phyloP scores from a whole-genome alignment of 202 grass and related monocot species.

The Setaria viridis region DNA sequence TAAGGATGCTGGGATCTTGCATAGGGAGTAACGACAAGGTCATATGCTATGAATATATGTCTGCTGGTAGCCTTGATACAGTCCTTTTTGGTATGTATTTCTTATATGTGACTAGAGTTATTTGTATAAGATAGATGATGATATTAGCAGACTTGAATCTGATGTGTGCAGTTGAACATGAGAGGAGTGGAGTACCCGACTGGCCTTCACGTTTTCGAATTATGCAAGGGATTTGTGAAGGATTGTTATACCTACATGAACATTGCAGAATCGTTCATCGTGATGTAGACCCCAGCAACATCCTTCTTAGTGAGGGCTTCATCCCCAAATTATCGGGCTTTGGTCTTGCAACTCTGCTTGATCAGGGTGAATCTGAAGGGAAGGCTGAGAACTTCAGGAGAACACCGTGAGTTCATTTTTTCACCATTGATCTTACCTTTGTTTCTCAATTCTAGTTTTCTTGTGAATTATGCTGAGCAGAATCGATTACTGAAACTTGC shows the following conservation, averaged over 20 bases:
- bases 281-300: slow-evolving; percentile 48
- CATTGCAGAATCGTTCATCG: slow-evolving; percentile 51
- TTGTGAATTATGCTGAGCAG: not conserved
- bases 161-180: not conserved
- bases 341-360: slow-evolving; percentile 47
- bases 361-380: slow-evolving; percentile 19
- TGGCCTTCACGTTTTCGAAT: slow-evolving; percentile 31
- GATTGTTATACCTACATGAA: slow-evolving; percentile 52
- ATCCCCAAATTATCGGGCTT: slow-evolving; percentile 56
- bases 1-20: slow-evolving; percentile 42
- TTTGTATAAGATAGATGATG: not conserved
- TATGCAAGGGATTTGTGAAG: slow-evolving; percentile 41
- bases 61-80: slow-evolving; percentile 35
- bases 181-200: not conserved
- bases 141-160: not conserved
- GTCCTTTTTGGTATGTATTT: slow-evolving; percentile 44
- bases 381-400: not conserved
- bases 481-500: not conserved
- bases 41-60: slow-evolving; percentile 48
- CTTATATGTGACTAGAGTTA: not conserved
- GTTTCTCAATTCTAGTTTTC: not conserved
- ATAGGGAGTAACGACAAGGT: slow-evolving; percentile 21
- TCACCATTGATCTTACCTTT: not conserved
- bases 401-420: slow-evolving; percentile 11
- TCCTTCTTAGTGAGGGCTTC: slow-evolving; percentile 37